phyloP scores from a whole-genome alignment of 345 rosid species.

The Turnera subulata region DNA sequence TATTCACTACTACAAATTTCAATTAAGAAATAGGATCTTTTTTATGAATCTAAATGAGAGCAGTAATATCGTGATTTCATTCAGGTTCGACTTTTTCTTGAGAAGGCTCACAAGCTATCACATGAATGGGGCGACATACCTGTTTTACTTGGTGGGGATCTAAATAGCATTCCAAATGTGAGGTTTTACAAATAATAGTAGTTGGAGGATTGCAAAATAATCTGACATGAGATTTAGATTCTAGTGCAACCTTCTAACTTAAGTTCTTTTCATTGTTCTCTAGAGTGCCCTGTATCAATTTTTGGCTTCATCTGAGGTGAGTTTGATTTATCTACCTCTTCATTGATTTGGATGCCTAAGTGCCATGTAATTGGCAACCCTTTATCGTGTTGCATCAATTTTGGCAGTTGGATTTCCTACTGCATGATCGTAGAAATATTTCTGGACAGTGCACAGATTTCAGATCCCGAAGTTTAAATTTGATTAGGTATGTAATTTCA shows the following conservation, averaged over 20 bases:
- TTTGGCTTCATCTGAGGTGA: conserved; percentile 75
- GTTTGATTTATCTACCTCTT: conserved; percentile 18
- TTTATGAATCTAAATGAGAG: conserved; percentile 4
- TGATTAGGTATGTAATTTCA: conserved; percentile 29
- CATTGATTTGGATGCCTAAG: not conserved
- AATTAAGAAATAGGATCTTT: conserved; percentile 1
- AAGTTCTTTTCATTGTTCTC: conserved; percentile 21
- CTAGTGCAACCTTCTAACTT: conserved; percentile 13
- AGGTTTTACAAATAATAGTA: conserved; percentile 11
- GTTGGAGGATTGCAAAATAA: conserved; percentile 1
- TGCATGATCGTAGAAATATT: conserved; percentile 59
- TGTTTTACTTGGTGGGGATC: conserved; percentile 71
- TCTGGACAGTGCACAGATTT: conserved; percentile 55
- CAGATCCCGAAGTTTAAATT: conserved; percentile 24
- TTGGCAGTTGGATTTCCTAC: conserved; percentile 61
- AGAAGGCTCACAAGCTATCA: conserved; percentile 68
- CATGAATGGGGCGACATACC: conserved; percentile 82
- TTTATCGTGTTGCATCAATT: conserved; percentile 8
- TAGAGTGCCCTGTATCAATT: conserved; percentile 88
- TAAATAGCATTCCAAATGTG: conserved; percentile 79
- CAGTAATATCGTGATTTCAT: conserved; percentile 10
- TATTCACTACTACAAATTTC: conserved; percentile 19
- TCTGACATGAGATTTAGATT: not conserved
- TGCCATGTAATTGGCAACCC: not conserved
- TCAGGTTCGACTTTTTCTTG: conserved; percentile 72